Evolutionary conservation across 2,329 filamentous ascomycete genomes (phyloP).

Genomic region (Coccinonectria pachysandricola): DNA sequence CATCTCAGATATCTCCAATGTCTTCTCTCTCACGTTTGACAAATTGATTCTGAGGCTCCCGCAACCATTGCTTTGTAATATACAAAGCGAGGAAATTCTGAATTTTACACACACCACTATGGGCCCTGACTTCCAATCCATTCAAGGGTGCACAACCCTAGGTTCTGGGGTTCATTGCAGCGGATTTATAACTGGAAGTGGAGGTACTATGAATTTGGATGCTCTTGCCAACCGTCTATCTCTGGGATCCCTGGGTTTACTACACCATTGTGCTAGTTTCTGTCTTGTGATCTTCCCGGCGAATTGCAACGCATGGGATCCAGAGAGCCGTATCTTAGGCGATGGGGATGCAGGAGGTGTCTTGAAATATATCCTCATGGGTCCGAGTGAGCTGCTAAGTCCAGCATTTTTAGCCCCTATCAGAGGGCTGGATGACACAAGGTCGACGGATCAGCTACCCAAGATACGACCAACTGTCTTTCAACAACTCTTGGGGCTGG

Average conservation of each 20-base stretch:
- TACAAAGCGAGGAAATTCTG: constrained; percentile 16
- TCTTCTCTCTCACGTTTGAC: constrained; percentile 9
- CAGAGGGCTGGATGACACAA: constrained; percentile 3
- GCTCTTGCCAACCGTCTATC: constrained; percentile 25
- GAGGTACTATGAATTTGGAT: constrained; percentile 11
- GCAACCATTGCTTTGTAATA: constrained; percentile 16
- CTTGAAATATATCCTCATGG: too few species aligned
- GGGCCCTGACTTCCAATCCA: constrained; percentile 25
- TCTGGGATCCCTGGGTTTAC: constrained; percentile 25
- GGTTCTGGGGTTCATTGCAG: constrained; percentile 9
- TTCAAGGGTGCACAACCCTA: too few species aligned
- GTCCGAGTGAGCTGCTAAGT: too few species aligned
- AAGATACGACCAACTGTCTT: constrained; percentile 14
- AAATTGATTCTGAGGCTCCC: too few species aligned
- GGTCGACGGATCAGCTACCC: constrained; percentile 7
- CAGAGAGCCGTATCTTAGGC: too few species aligned
- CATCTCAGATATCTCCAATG: constrained; percentile 4
- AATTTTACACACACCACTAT: constrained; percentile 26
- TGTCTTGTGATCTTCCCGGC: constrained; percentile 32
- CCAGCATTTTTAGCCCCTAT: constrained; percentile 17
- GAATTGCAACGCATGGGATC: constrained; percentile 25
- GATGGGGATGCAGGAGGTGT: too few species aligned
- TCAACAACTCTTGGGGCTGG: constrained; percentile 21
- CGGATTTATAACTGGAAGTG: constrained; percentile 11
- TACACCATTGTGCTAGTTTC: constrained; percentile 21